Conservation (phyloP, 1,284 basidiomycete species). For the Cryptococcus sp. region DNA sequence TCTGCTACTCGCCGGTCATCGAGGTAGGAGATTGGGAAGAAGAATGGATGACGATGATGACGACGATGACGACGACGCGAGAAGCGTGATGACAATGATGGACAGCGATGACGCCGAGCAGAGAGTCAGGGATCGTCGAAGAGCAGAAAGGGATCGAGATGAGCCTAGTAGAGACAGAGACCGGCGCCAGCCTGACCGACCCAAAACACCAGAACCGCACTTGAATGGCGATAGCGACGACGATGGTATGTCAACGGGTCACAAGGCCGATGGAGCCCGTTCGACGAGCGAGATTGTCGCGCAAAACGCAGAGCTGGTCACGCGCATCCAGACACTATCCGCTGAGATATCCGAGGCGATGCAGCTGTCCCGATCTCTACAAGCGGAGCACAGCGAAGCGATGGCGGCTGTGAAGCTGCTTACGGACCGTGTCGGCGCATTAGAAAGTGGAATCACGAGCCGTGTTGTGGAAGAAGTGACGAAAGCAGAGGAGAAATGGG, state of each 20-base stretch:
- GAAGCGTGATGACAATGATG: slow-evolving; percentile 47
- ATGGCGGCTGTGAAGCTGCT: slow-evolving; percentile 74
- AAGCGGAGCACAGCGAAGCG: slow-evolving; percentile 75
- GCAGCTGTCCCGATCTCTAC: slow-evolving; percentile 69
- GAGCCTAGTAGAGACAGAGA: slow-evolving; percentile 19
- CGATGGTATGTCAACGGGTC: slow-evolving; percentile 3
- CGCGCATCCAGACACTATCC: slow-evolving; percentile 70
- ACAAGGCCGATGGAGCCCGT: slow-evolving; percentile 2
- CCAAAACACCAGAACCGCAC: slow-evolving; percentile 24
- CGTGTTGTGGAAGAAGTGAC: slow-evolving; percentile 56
- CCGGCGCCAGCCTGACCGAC: slow-evolving; percentile 14
- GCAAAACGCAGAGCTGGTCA: slow-evolving; percentile 65
- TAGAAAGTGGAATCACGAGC: slow-evolving; percentile 56
- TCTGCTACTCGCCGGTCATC: slow-evolving; percentile 30
- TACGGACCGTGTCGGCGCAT: slow-evolving; percentile 59
- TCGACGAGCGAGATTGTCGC: slow-evolving; percentile 26
- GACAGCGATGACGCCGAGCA: slow-evolving; percentile 56
- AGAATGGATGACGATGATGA: slow-evolving; percentile 50
- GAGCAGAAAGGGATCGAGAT: slow-evolving; percentile 27
- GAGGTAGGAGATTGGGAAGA: slow-evolving; percentile 31
- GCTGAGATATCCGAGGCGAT: slow-evolving; percentile 76
- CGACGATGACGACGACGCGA: slow-evolving; percentile 60
- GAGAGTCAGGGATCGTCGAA: slow-evolving; percentile 54
- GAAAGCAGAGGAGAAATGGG: slow-evolving; percentile 72
- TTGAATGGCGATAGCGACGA: slow-evolving; percentile 49